Evolutionary conservation across 116 monocot genomes (phyloP), one percentile per base, ranked within the genome.

Genomic region (Phalaenopsis hybrid): DNA sequence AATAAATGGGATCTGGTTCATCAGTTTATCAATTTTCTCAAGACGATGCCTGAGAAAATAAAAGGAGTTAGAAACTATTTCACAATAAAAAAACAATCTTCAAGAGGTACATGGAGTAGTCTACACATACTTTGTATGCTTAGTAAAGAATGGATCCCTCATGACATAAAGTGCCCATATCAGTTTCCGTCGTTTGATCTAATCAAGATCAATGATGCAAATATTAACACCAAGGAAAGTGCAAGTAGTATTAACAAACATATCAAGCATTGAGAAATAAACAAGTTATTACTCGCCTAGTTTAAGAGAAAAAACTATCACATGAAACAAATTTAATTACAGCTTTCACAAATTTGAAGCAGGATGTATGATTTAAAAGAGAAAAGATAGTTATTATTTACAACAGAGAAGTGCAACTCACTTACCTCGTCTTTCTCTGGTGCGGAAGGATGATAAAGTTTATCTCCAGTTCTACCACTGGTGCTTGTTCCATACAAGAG

Each of bases 91-190:
- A 48, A 8, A 59, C 43, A 43, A 79, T 37, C 25, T 18, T 57
- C 6, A 8, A 79, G 20, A 20, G 34, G 18, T 43, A 59, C 28
- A 48, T 16, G 33, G n/a, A 45, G 43, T 25, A 21, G 16, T 61
- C 1, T 74, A 79, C 43, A 48, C 76, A 81, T 88, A 96, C 94
- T 87, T 92, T 44, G 89, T 92, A 80, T 96, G 89, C 44, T 78
- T 85, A 80, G 87, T 82, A 80, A 96, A 96, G 82, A 94, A 94
- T 81, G 96, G 96, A 85, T 96, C 96, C 85, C 96, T 86, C 86
- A 96, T 88, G 79, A 96, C 57, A 59, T 96, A 94, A 28, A 96
- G 89, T 69, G 92, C 96, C 86, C 86, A 96, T 63, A 94, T 81
- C 84, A 92, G 69, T 83, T 92, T 96, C 77, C 94, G 82, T 74